A percentile compares a stretch with the other conserved stretches of the same genome.
phyloP scores from a whole-genome alignment of 129 eudicot species.

The carrot (Daucus carota) region DNA sequence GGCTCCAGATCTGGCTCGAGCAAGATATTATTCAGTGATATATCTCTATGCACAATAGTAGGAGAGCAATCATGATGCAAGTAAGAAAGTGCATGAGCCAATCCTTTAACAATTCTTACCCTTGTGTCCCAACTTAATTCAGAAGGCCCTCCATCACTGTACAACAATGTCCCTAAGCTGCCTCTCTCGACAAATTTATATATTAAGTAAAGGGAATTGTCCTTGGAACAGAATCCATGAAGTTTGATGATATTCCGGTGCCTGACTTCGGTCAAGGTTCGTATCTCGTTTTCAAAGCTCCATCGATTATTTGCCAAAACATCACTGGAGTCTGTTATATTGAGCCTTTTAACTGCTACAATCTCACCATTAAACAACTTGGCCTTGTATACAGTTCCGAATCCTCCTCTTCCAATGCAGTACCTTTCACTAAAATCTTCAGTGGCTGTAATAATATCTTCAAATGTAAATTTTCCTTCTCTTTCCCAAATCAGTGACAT shows the following conservation, averaged over 20 bases:
- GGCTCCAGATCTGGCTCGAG: slow-evolving; percentile 71
- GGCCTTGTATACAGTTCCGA: slow-evolving; percentile 78
- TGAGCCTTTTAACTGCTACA: slow-evolving; percentile 66
- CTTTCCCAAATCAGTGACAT: too few relatives aligned
- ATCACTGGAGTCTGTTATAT: slow-evolving; percentile 36
- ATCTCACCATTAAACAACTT: slow-evolving; percentile 40
- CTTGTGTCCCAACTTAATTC: slow-evolving; percentile 57
- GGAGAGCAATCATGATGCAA: slow-evolving; percentile 87
- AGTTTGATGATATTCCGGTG: too few relatives aligned
- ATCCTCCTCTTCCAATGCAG: too few relatives aligned
- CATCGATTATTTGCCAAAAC: slow-evolving; percentile 24
- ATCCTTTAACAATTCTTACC: slow-evolving; percentile 58
- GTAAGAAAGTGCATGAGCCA: slow-evolving; percentile 86
- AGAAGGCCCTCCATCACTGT: slow-evolving; percentile 33
- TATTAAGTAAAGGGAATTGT: slow-evolving; percentile 51
- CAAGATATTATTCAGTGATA: slow-evolving; percentile 55
- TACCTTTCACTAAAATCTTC: too few relatives aligned
- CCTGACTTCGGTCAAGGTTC: too few relatives aligned
- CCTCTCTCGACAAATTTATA: slow-evolving; percentile 80
- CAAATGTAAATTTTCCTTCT: too few relatives aligned
- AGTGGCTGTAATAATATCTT: too few relatives aligned
- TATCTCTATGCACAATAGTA: slow-evolving; percentile 73
- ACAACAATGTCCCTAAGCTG: slow-evolving; percentile 58
- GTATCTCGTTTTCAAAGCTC: too few relatives aligned
- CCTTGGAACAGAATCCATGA: slow-evolving; percentile 46